Conservation (phyloP, 805 yeast species). For the Yamadazyma endophytica region DNA sequence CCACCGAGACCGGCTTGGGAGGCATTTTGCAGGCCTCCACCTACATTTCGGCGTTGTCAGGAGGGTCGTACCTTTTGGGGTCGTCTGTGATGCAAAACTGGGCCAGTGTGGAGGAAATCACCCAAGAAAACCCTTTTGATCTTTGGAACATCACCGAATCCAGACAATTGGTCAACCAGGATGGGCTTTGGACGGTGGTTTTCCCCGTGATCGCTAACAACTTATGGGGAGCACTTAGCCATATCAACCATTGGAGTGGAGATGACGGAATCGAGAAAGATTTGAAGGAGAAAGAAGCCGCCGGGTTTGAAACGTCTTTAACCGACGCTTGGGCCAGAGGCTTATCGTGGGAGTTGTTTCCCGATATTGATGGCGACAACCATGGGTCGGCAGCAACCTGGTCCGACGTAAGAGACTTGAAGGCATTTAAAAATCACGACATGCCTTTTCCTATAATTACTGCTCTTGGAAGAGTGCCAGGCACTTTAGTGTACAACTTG, state of each 20-base stretch:
- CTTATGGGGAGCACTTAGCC: slow-evolving; percentile 23
- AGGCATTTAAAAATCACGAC: slow-evolving; percentile 27
- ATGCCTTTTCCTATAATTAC: slow-evolving; percentile 40
- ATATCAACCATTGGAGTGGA: slow-evolving; percentile 25
- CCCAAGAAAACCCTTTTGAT: slow-evolving; percentile 25
- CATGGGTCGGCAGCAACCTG: slow-evolving; percentile 23
- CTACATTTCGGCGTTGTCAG: slow-evolving; percentile 74
- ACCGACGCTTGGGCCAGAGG: slow-evolving; percentile 83
- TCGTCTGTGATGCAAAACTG: slow-evolving; percentile 67
- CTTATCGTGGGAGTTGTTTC: slow-evolving; percentile 62
- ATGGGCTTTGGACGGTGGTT: slow-evolving; percentile 14
- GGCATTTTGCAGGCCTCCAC: slow-evolving; percentile 70
- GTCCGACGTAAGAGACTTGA: slow-evolving; percentile 27
- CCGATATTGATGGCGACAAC: slow-evolving; percentile 19
- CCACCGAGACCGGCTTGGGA: slow-evolving; percentile 52
- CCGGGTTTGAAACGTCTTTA: slow-evolving; percentile 64
- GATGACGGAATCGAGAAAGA: slow-evolving; percentile 49
- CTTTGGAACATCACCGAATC: slow-evolving; percentile 32
- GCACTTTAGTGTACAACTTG: slow-evolving; percentile 22
- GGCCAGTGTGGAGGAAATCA: slow-evolving; percentile 63
- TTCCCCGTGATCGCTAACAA: slow-evolving; percentile 18
- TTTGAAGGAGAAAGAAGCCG: slow-evolving; percentile 39
- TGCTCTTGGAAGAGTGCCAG: slow-evolving; percentile 34
- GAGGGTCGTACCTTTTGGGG: slow-evolving; percentile 81
- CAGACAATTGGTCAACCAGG: slow-evolving; percentile 24